Evolutionary conservation across 306 rosid genomes (phyloP), one percentile per base, ranked within the genome.

Genomic region (Dalbergia oliveri): DNA sequence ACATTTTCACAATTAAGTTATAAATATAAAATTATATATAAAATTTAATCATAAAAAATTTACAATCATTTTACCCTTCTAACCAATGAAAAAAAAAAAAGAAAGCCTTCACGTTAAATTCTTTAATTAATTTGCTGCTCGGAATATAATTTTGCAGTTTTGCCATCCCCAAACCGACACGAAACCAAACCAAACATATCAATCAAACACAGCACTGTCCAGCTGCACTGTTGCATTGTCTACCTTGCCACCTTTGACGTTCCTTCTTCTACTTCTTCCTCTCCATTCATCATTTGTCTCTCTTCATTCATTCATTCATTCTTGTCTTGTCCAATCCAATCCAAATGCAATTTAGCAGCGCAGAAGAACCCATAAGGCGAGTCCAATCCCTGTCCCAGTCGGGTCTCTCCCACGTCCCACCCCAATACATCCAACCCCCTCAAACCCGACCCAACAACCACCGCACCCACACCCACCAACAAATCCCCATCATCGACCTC

Each of bases 391-490:
- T 92, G 16, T 58, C 85, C 56, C 89, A 90, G 69, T 62, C 94
- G 11, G 89, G 93, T 63, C 69, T 85, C 10, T 58, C 85, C 34
- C 88, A 63, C 11, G 94, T 94, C 44, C 99, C 99, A 6, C 64
- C 88, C 60, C 85, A 89, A 81, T 95, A 82, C 81, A 83, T 93
- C 62, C 99, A 95, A 76, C 92, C 89, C 10, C 81, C 59, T 0
- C 81, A 76, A 0, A 79, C 47, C 72, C 89, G 87, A 18, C 88
- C 89, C 7, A 3, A 16, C 2, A 12, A 44, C 58, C 72, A n/a
- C 81, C 16, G 3, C 73, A 26, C 6, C 72, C 31, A 3, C 72
- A 56, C 58, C 61, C 72, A 58, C 79, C 34, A 50, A 23, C 50
- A 34, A 43, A 50, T 93, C 9, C 99, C 99, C 0, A 39, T 58